Percentiles rank a stretch among this genome's conserved stretches.
Evolutionary conservation across 345 rosid species (phyloP).

Genomic region (Linum usitatissimum): DNA sequence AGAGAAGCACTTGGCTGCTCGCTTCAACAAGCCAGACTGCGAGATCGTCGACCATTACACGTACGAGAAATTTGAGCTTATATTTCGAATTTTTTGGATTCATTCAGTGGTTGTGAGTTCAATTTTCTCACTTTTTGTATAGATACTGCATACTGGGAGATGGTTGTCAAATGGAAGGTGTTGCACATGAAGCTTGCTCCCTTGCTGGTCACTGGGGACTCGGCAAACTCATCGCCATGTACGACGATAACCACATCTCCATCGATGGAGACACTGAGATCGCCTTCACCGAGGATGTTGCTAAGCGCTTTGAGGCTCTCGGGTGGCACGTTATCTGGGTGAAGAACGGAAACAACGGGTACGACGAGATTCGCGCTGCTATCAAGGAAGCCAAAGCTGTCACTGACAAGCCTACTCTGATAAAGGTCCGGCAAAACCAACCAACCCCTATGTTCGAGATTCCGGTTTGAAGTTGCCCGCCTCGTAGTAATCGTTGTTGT

Average conservation of each 20-base stretch:
- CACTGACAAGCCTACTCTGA: slow-evolving; percentile 81
- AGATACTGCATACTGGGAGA: slow-evolving; percentile 83
- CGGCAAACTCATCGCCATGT: slow-evolving; percentile 94
- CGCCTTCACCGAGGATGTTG: slow-evolving; percentile 90
- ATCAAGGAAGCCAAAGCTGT: slow-evolving; percentile 97
- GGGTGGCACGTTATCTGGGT: slow-evolving; percentile 99
- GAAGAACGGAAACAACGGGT: slow-evolving; percentile 97
- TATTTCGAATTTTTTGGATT: neutral
- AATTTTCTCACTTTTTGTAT: neutral
- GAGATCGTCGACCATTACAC: slow-evolving; percentile 88
- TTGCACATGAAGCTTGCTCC: slow-evolving; percentile 83
- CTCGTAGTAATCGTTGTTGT: neutral
- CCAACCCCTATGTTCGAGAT: too few relatives aligned
- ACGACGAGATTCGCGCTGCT: slow-evolving; percentile 98
- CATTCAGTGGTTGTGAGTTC: neutral
- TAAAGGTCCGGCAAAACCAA: slow-evolving; percentile 35
- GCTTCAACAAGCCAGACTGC: slow-evolving; percentile 70
- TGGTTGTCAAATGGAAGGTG: slow-evolving; percentile 99
- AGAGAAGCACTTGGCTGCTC: slow-evolving; percentile 85
- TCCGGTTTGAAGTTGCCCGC: too few relatives aligned
- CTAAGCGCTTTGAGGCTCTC: slow-evolving; percentile 79
- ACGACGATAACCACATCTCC: slow-evolving; percentile 98
- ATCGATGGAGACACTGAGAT: slow-evolving; percentile 97
- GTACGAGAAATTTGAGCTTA: slow-evolving; percentile 22
- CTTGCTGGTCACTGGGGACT: slow-evolving; percentile 99